phyloP scores from a whole-genome alignment of 176 grass and related monocot species.

The Cenchrus fungigraminus region DNA sequence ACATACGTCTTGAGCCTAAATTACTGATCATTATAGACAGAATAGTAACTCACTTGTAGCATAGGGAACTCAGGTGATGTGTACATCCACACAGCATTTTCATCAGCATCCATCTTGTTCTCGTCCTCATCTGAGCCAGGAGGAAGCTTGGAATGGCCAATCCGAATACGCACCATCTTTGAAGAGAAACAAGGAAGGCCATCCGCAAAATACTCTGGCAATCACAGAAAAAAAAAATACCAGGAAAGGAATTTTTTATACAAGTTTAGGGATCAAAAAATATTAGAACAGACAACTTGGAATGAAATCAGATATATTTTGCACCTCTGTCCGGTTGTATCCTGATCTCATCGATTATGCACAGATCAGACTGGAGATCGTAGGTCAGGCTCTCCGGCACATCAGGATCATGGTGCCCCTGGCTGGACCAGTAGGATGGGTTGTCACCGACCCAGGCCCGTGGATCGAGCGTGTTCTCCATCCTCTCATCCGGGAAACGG shows the following conservation, averaged over 20 bases:
- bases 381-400: conserved; percentile 71
- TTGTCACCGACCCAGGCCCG: conserved; percentile 33
- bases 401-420: conserved; percentile 45
- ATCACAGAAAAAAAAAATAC: conserved; percentile 22
- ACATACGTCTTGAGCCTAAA: too few relatives aligned
- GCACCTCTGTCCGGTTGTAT: conserved; percentile 71
- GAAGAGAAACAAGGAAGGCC: conserved; percentile 64
- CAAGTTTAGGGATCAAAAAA: not conserved
- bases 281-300: not conserved
- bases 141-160: conserved; percentile 46
- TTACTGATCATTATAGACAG: too few relatives aligned
- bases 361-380: conserved; percentile 50
- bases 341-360: conserved; percentile 69
- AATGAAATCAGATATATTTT: conserved; percentile 1
- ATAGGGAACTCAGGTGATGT: conserved; percentile 77
- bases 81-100: conserved; percentile 76
- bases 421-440: conserved; percentile 89
- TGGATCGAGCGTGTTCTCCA: conserved; percentile 74
- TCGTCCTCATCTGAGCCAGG: too few relatives aligned
- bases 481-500: conserved; percentile 72
- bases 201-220: conserved; percentile 50
- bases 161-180: conserved; percentile 59
- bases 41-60: conserved; percentile 52
- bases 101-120: conserved; percentile 37
- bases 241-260: not conserved